These are phyloP conservation scores for Allomyces macrogynus DNA, from an alignment of 192 early-diverging fungal species.

Conservation along the genomic window DNA sequence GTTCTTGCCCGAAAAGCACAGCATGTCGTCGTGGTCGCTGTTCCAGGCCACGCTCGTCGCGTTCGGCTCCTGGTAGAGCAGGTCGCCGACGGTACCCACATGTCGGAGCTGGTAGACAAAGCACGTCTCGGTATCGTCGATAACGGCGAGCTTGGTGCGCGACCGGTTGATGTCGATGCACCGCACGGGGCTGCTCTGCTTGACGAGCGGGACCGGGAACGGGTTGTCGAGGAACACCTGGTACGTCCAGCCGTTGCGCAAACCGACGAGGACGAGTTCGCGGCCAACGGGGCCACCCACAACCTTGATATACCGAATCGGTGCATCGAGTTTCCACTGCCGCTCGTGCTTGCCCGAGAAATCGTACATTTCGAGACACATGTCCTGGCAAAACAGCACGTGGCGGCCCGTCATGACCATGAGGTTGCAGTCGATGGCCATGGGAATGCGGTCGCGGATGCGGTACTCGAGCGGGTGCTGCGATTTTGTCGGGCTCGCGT, in stretches of 20 bases:
- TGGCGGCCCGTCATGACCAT: slow-evolving; percentile 32
- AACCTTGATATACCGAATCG: slow-evolving; percentile 33
- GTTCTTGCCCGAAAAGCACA: slow-evolving; percentile 28
- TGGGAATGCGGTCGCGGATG: slow-evolving; percentile 33
- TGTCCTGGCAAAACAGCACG: slow-evolving; percentile 29
- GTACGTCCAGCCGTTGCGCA: slow-evolving; percentile 28
- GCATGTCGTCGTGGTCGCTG: slow-evolving; percentile 26
- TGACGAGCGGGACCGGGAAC: slow-evolving; percentile 29
- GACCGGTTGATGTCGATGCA: slow-evolving; percentile 26
- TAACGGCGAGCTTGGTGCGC: slow-evolving; percentile 27
- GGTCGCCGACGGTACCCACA: slow-evolving; percentile 16
- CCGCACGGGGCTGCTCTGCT: slow-evolving; percentile 17
- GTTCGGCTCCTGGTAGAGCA: slow-evolving; percentile 38
- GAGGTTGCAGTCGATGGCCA: slow-evolving; percentile 32
- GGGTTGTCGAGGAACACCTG: slow-evolving; percentile 34
- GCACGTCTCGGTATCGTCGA: slow-evolving; percentile 33
- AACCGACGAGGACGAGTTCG: slow-evolving; percentile 30
- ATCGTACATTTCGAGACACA: slow-evolving; percentile 25
- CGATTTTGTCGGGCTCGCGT: slow-evolving; percentile 14
- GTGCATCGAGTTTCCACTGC: slow-evolving; percentile 30
- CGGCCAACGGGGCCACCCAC: slow-evolving; percentile 27
- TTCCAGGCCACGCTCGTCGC: slow-evolving; percentile 35
- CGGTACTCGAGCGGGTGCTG: slow-evolving; percentile 14
- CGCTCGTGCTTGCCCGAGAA: slow-evolving; percentile 30
- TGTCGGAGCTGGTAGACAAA: slow-evolving; percentile 19